Percentiles rank a stretch among this genome's conserved stretches.
phyloP scores from a whole-genome alignment of 177 flowering plant species.

The Telopea speciosissima region DNA sequence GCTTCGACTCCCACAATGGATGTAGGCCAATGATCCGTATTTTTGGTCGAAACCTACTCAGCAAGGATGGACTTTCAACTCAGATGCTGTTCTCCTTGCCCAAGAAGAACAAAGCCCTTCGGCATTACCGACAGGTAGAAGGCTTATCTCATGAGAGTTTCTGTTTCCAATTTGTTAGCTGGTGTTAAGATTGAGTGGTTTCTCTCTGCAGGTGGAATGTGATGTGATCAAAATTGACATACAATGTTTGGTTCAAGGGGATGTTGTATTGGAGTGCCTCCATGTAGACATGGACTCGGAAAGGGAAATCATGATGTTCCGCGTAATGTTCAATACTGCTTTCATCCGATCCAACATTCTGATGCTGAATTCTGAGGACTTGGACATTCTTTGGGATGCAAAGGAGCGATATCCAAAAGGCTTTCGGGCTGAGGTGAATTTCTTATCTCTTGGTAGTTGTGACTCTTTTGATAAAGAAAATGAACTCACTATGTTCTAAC shows the following conservation, averaged over 20 bases:
- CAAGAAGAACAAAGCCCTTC: conserved; percentile 62
- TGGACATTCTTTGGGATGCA: conserved; percentile 95
- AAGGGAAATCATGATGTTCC: conserved; percentile 98
- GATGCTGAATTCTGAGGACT: conserved; percentile 75
- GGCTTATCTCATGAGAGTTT: conserved; percentile 1
- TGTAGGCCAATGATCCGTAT: conserved; percentile 89
- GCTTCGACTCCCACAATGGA: conserved; percentile 70
- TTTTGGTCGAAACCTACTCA: conserved; percentile 69
- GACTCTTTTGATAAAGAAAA: background rate
- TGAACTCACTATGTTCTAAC: background rate
- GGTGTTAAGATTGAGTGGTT: background rate
- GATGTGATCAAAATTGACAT: conserved; percentile 95
- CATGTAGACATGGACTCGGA: conserved; percentile 79
- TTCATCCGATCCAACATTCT: conserved; percentile 93
- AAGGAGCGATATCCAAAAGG: conserved; percentile 88
- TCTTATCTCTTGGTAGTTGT: background rate
- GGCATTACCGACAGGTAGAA: conserved; percentile 72
- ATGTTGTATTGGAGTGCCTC: conserved; percentile 93
- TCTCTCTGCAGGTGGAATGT: conserved; percentile 66
- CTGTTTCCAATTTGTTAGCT: background rate
- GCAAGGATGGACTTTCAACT: conserved; percentile 70
- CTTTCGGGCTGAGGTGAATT: conserved; percentile 84
- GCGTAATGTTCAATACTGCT: conserved; percentile 94
- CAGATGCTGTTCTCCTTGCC: conserved; percentile 81
- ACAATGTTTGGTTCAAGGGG: conserved; percentile 95